A percentile compares a stretch with the other conserved stretches of the same genome.
Conservation (phyloP, 1,139 yeast species). For the Yamadazyma epiphylla region DNA sequence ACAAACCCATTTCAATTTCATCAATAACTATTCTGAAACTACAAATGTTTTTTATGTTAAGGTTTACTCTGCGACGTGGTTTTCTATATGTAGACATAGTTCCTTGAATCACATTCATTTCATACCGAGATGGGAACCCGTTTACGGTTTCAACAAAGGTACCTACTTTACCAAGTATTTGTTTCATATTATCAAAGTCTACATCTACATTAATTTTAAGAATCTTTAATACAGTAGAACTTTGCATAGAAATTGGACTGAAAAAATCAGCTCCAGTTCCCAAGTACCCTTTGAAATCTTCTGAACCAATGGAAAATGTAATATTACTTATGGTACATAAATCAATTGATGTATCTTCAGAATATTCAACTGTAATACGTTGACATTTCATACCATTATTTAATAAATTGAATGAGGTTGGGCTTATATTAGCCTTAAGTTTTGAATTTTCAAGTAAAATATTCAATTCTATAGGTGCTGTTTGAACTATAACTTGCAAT, state of each 20-base stretch:
- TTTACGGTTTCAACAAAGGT: conserved; percentile 5
- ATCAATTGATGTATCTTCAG: conserved; percentile 6
- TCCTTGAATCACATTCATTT: conserved; percentile 1
- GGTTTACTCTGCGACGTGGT: conserved; percentile 7
- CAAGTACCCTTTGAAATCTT: conserved; percentile 24
- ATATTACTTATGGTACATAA: conserved; percentile 21
- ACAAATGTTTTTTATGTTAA: conserved; percentile 4
- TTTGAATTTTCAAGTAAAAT: conserved; percentile 7
- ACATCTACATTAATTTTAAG: conserved; percentile 16
- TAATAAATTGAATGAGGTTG: conserved; percentile 33
- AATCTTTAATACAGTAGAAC: conserved; percentile 17
- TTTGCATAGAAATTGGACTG: conserved; percentile 17
- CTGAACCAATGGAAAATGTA: conserved; percentile 13
- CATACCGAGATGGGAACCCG: too few species aligned
- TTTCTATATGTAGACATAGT: conserved; percentile 9
- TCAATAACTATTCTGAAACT: conserved; percentile 21
- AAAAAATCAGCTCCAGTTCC: conserved; percentile 17
- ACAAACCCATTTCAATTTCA: conserved; percentile 21
- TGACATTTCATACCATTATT: conserved; percentile 28
- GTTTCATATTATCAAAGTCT: conserved; percentile 11
- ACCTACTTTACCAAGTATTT: conserved; percentile 11
- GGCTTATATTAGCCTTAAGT: conserved; percentile 25
- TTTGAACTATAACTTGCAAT: conserved; percentile 27
- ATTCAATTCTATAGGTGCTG: conserved; percentile 20
- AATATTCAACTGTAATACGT: conserved; percentile 19